Percentiles rank a stretch among this genome's conserved stretches.
Evolutionary conservation across 306 rosid genomes (phyloP).

Genomic region (Trichosanthes cucumerina): DNA sequence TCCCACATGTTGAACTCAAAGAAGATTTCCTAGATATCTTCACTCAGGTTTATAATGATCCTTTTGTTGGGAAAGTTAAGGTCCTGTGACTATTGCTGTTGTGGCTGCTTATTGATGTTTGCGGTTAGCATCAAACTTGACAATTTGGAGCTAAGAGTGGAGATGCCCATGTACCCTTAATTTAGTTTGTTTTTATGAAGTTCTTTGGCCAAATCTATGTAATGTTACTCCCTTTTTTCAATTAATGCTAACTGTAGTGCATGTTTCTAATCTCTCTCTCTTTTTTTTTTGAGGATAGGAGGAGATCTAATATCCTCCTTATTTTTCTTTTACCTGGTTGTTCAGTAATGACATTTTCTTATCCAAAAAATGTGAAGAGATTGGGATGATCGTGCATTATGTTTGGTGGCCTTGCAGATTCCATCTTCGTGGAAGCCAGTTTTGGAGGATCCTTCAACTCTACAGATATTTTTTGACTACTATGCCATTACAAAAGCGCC

Average conservation of each 20-base stretch:
- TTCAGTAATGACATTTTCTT: neutral
- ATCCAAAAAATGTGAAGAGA: neutral
- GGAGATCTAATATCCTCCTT: neutral
- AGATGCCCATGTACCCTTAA: neutral
- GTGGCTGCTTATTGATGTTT: neutral
- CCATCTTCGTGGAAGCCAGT: conserved; percentile 90
- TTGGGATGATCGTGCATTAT: conserved; percentile 20
- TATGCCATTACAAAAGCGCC: conserved; percentile 80
- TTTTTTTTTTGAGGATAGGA: neutral
- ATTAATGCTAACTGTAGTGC: neutral
- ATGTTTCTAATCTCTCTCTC: neutral
- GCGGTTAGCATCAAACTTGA: neutral
- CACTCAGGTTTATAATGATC: neutral
- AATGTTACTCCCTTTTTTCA: neutral
- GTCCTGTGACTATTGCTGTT: neutral
- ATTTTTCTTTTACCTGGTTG: neutral
- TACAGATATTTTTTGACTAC: conserved; percentile 87
- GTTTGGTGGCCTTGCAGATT: conserved; percentile 43
- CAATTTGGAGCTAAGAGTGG: neutral
- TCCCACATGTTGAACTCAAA: neutral
- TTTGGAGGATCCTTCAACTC: conserved; percentile 87
- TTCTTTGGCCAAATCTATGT: neutral
- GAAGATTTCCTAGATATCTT: neutral
- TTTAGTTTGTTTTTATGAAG: neutral
- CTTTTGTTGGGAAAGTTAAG: neutral